These are phyloP conservation scores for Prunus fruticosa DNA, from an alignment of 306 rosid genomes.

Conservation along the genomic window DNA sequence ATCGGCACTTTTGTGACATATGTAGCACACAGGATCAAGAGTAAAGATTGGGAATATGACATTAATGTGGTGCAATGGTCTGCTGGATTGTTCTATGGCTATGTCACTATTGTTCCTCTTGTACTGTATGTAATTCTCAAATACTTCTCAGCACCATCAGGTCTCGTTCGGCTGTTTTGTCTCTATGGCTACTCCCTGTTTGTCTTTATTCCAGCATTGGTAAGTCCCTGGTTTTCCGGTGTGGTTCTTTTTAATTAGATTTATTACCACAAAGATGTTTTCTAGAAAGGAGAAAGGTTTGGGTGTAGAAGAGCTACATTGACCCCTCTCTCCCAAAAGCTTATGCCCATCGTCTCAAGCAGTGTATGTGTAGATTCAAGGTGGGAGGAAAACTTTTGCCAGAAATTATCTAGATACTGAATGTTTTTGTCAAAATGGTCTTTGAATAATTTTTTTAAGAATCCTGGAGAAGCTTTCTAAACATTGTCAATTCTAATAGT, in stretches of 20 bases:
- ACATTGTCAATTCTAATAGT: neutral
- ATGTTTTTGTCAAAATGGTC: neutral
- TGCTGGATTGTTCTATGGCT: constrained; percentile 94
- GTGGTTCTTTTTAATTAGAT: constrained; percentile 1
- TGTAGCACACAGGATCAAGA: constrained; percentile 74
- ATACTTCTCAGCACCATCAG: constrained; percentile 88
- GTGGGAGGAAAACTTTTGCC: neutral
- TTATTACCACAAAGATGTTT: neutral
- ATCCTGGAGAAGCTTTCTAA: neutral
- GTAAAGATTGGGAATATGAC: constrained; percentile 84
- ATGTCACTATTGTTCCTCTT: constrained; percentile 78
- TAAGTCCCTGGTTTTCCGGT: constrained; percentile 35
- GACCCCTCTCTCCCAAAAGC: neutral
- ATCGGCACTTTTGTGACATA: constrained; percentile 94
- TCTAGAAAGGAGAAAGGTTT: neutral
- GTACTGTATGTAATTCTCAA: constrained; percentile 73
- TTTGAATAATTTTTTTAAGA: neutral
- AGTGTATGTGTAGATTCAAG: neutral
- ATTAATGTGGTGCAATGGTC: constrained; percentile 94
- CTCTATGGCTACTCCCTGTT: constrained; percentile 93
- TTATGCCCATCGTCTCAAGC: neutral
- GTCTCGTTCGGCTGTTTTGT: constrained; percentile 87
- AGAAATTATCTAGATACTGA: neutral
- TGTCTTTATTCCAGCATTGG: constrained; percentile 93
- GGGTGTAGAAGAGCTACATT: neutral